Base-by-base conservation (phyloP, 805 yeast species). In the Lachancea lanzarotensis region DNA sequence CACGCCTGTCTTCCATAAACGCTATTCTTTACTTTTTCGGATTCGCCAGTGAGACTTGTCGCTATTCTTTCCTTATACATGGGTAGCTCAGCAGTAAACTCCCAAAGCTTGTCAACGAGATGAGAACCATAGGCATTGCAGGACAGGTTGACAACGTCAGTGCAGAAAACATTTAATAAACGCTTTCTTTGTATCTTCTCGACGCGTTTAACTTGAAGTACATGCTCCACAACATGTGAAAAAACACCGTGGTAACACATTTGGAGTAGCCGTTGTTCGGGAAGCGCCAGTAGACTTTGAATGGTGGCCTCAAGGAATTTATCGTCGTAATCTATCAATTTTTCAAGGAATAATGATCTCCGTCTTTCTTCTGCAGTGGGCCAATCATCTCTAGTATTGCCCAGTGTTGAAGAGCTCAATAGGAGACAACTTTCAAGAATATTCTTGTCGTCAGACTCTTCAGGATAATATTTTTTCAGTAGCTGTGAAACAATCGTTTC, bases 111-210 rank as follows among this genome's bases (percentile, higher is more conserved):
- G 63, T 91, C 98, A 33, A 88, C 82, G 25, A 90, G 76, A 61
- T 90, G 97, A 2, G 97, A 89, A 0, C 95, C 97, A 50, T 87
- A 86, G 0, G 95, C 84, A 57, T 89, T 84, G 57, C 95, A 82
- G 0, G 95, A 73, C 50, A 91, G 70, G 3, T 70, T 74, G 18
- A 72, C 79, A 22, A 78, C 74, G 34, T 77, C 70, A 31, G 78
- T 78, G 36, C 78, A 65, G 49, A 86, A 72, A 9, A 73, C 65
- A 59, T 90, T 89, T 51, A 91, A 65, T 25, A 93, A 63, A 52
- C 80, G 74, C 56, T 87, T 80, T 49, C 95, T 78, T 42, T 73
- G 65, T 33, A 86, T 71, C 15, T 69, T 60, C 8, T 72, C 73
- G 10, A 75, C 70, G 45, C 71, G 70, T 12, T 70, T 74, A 11